Percentiles rank a stretch among this genome's conserved stretches.
Conservation (phyloP, 148 eudicot species). For the Fagopyrum homotropicum region DNA sequence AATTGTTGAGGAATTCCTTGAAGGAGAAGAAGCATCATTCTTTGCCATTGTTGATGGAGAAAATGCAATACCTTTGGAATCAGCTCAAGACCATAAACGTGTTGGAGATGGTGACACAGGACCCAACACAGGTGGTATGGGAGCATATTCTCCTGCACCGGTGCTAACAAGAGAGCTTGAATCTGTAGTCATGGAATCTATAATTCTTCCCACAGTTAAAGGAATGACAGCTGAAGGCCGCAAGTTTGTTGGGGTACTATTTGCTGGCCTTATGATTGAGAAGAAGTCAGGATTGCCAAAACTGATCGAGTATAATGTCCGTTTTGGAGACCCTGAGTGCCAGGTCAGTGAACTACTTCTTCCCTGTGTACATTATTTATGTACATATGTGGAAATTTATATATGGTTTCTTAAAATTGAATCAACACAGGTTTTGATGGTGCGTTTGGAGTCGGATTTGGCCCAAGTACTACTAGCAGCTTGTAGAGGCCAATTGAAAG, state of each 20-base stretch:
- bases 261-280: constrained; percentile 95
- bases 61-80: constrained; percentile 79
- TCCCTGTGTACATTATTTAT: background rate
- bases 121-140: constrained; percentile 98
- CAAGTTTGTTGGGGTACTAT: constrained; percentile 88
- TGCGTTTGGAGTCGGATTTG: constrained; percentile 82
- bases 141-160: constrained; percentile 96
- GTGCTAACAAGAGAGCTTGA: constrained; percentile 74
- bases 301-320: constrained; percentile 86
- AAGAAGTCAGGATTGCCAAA: constrained; percentile 88
- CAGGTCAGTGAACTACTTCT: constrained; percentile 47
- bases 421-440: constrained; percentile 65
- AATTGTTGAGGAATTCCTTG: constrained; percentile 75
- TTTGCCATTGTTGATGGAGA: constrained; percentile 94
- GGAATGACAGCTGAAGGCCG: constrained; percentile 91
- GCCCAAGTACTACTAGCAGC: constrained; percentile 85
- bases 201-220: constrained; percentile 72
- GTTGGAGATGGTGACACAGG: constrained; percentile 93
- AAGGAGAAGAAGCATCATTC: constrained; percentile 95
- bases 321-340: constrained; percentile 99
- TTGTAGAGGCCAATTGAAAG: constrained; percentile 56
- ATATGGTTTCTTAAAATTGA: background rate
- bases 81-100: constrained; percentile 96
- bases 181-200: constrained; percentile 67
- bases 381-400: background rate